Base-by-base conservation (phyloP, 2,329 filamentous ascomycete genomes). In the Monosporascus sp. region DNA sequence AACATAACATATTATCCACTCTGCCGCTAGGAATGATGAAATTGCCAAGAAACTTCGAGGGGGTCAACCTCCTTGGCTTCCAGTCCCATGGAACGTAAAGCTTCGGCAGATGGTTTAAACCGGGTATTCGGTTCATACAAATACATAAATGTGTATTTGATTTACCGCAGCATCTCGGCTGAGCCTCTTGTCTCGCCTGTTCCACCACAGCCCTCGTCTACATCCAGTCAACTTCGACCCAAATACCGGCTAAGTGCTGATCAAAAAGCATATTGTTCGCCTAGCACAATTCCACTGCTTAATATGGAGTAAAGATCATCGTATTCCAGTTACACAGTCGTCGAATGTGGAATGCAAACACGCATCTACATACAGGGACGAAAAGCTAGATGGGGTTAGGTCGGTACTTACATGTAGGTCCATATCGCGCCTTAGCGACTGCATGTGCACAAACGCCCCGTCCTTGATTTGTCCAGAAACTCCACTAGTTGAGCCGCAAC, bases 401-500 rank as follows among this genome's bases (percentile, higher is more conserved):
- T 14, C 11, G 31, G 31, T 14, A 35, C 31, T 35, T 35, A 14
- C 5, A 35, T 35, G 11, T 3, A 14, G 31, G 31, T 35, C 14
- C 5, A 14, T 35, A 11, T 35, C 31, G 9, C 4, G 11, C 11
- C 31, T 14, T 8, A 20, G 39, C 18, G 2, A 18, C 39, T 43
- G 18, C 39, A 43, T 14, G 31, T 14, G 31, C 31, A 35, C 39
- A 24, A 39, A 43, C 24, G 22, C 11, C 39, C 14, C 17, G 39
- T 5, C 27, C 7, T 17, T 15, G 27, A 38, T 20, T 37, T 36
- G 49, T 47, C 45, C 49, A 48, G 27, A 45, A 48, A 35, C 11
- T 9, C 24, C 36, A 25, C 48, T 50, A 50, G 9, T 59, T 43
- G 22, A 43, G 39, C 39, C 39, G 39, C 39, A 43, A 43, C 7